Evolutionary conservation across 2,329 filamentous ascomycete genomes (phyloP), one percentile per base, ranked within the genome.

Genomic region (Claviceps sorghi): DNA sequence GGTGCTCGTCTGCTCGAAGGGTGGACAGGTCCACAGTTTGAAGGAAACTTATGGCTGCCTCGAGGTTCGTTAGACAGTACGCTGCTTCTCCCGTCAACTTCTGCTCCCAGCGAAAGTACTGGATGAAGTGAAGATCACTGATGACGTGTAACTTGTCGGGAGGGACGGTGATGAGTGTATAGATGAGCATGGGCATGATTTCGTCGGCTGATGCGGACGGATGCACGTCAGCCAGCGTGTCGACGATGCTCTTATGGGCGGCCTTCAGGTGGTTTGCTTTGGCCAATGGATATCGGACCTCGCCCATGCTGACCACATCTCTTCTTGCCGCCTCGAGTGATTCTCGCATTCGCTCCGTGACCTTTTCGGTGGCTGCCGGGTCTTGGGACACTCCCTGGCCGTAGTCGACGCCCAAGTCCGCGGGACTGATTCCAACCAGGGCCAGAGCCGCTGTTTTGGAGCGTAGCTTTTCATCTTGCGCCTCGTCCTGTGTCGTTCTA

Each of bases 101-200:
- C 57, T 75, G 83, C 50, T 87, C 80, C 65, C 88, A 87, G 52
- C 93, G 82, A 65, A 98, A 98, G 56, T 86, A 76, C 64, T 97
- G 90, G 58, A 97, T 89, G 65, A 97, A 98, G 59, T 86, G 82
- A n/a, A 94, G 74, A 65, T 98, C 94, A 72, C 91, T 97, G 62
- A 95, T 88, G 52, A 90, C 84, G 65, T 90, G 87, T 48, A 97
- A 83, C 36, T 83, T 80, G 66, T 93, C 86, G 0, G 90, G 86
- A 0, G 88, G 84, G 45, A 90, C 84, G 2, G 89, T 96, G 64
- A 98, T 94, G 55, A 98, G 78, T 0, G 89, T 88, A 70, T 95
- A 98, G 56, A 98, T 98, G 56, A 98, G 77, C 67, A 95, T 95
- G 0, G 93, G 93, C 65, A 98, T 82, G 52, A 98, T 94, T 68